These are phyloP conservation scores for Penstemon davidsonii DNA, from an alignment of 257 asterid species.

Conservation along the genomic window DNA sequence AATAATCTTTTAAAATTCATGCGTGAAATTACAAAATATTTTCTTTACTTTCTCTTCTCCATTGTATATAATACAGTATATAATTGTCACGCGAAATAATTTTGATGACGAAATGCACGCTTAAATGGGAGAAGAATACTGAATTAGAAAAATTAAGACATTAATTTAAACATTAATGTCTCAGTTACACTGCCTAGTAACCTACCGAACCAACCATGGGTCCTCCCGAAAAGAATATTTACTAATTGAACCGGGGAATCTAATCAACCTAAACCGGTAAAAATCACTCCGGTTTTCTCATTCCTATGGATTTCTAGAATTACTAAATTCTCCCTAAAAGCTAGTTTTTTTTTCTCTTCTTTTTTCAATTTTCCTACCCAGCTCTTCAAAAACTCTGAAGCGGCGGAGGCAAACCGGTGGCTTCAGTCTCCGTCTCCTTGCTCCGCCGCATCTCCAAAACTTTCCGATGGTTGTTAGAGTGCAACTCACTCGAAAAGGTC, in stretches of 20 bases:
- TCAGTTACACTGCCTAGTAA: slow-evolving; percentile 46
- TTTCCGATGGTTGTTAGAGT: slow-evolving; percentile 62
- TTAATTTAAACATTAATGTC: slow-evolving; percentile 45
- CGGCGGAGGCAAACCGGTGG: slow-evolving; percentile 30
- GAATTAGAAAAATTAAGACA: slow-evolving; percentile 23
- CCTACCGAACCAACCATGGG: slow-evolving; percentile 57
- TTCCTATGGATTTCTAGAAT: slow-evolving; percentile 6
- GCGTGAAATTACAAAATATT: too few species aligned
- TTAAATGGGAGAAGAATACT: not conserved
- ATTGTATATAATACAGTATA: too few species aligned
- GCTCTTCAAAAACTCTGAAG: slow-evolving; percentile 43
- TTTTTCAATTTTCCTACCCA: slow-evolving; percentile 17
- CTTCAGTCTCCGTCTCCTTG: slow-evolving; percentile 45
- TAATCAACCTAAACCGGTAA: slow-evolving; percentile 31
- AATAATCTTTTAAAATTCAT: too few species aligned
- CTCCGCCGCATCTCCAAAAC: slow-evolving; percentile 64
- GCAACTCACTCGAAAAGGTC: slow-evolving; percentile 51
- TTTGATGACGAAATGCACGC: not conserved
- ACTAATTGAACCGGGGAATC: slow-evolving; percentile 48
- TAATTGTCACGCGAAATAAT: too few species aligned
- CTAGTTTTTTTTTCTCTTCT: not conserved
- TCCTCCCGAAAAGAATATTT: slow-evolving; percentile 50
- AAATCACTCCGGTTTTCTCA: slow-evolving; percentile 29
- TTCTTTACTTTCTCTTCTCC: too few species aligned
- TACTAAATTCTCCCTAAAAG: slow-evolving; percentile 7